Evolutionary conservation across 495 filamentous ascomycete species (phyloP).

Genomic region (Aspergillus egyptiacus): DNA sequence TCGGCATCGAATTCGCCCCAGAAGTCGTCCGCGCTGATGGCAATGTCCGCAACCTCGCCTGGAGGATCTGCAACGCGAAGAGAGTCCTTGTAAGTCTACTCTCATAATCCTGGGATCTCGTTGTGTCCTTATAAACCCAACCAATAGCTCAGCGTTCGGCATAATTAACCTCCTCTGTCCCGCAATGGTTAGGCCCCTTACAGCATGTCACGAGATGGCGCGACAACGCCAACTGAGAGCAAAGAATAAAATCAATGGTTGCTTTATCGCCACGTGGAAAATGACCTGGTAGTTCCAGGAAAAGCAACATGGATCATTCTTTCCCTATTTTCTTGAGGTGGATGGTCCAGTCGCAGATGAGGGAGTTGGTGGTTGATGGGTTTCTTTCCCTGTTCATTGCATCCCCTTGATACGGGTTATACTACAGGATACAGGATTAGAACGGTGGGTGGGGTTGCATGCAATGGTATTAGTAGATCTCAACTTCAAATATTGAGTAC

Average conservation of each 20-base stretch:
- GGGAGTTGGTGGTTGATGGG: too few species aligned
- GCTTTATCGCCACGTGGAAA: too few species aligned
- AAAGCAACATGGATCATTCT: too few species aligned
- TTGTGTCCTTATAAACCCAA: not conserved
- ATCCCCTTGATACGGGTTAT: too few species aligned
- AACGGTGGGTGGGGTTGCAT: not conserved
- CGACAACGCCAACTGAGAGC: conserved; percentile 34
- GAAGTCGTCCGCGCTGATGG: conserved; percentile 92
- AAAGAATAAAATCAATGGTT: conserved; percentile 19
- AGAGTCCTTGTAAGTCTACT: conserved; percentile 65
- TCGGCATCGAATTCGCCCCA: conserved; percentile 90
- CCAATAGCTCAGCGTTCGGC: not conserved
- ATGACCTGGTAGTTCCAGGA: too few species aligned
- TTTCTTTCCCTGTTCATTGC: too few species aligned
- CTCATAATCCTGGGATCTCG: not conserved
- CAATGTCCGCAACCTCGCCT: conserved; percentile 82
- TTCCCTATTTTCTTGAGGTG: not conserved
- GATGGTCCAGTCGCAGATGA: too few species aligned
- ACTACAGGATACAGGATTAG: not conserved
- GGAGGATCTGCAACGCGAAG: conserved; percentile 94
- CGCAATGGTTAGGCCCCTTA: conserved; percentile 36
- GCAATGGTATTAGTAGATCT: not conserved
- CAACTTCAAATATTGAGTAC: too few species aligned
- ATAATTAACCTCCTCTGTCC: not conserved
- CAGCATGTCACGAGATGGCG: conserved; percentile 42